phyloP scores from a whole-genome alignment of 176 grass and related monocot genomes.

The Carex kokanica region DNA sequence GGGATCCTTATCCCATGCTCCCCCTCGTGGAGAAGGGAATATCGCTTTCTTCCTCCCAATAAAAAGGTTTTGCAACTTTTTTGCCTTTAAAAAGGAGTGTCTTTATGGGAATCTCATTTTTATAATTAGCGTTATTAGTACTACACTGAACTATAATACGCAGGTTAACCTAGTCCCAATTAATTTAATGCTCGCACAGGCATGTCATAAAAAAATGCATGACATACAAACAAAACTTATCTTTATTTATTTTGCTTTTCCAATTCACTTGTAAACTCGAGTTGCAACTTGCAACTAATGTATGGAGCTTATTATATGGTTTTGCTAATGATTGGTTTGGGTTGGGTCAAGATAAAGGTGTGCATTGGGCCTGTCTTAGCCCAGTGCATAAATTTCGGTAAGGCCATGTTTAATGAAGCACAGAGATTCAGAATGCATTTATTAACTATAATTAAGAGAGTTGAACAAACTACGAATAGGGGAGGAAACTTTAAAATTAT shows the following conservation, averaged over 20 bases:
- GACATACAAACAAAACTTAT: neutral
- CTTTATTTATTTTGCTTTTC: neutral
- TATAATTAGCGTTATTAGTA: constrained; percentile 6
- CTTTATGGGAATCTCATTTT: constrained; percentile 31
- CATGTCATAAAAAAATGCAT: neutral
- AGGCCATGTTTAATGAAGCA: neutral
- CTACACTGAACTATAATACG: neutral
- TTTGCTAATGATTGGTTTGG: neutral
- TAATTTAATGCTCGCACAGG: neutral
- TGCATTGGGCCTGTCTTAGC: neutral
- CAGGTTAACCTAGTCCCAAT: neutral
- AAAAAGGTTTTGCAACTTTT: constrained; percentile 26
- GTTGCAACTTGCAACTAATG: constrained; percentile 1
- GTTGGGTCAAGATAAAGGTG: neutral
- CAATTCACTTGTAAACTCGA: neutral
- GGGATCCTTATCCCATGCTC: constrained; percentile 16
- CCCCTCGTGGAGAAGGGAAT: constrained; percentile 23
- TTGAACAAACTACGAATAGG: neutral
- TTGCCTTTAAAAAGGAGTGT: constrained; percentile 24
- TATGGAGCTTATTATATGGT: neutral
- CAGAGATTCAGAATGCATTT: neutral
- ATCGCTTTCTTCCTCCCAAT: constrained; percentile 23
- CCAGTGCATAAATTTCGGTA: neutral
- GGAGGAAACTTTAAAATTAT: neutral
- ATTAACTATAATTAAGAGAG: too few species aligned